Conservation (phyloP, 2,329 filamentous ascomycete species). For the Scortechinia acanthostroma region DNA sequence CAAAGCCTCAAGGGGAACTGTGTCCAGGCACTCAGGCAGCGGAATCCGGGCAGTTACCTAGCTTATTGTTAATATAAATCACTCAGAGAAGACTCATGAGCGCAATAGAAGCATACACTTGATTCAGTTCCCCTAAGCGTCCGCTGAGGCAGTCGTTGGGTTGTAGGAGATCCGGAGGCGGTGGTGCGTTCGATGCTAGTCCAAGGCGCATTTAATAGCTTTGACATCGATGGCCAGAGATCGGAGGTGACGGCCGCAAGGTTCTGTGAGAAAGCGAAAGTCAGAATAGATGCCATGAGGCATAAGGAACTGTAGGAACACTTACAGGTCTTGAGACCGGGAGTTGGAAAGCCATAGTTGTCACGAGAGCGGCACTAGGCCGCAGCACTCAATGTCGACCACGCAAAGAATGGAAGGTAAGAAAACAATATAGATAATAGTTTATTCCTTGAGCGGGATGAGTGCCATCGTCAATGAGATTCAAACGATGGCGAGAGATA, state of each 20-base stretch:
- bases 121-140: too few relatives aligned
- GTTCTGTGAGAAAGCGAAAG: conserved; percentile 21
- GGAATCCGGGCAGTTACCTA: too few relatives aligned
- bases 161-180: conserved; percentile 4
- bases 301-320: conserved; percentile 2
- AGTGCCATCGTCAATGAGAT: too few relatives aligned
- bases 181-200: conserved; percentile 16
- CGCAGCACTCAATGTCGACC: conserved; percentile 13
- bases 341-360: conserved; percentile 40
- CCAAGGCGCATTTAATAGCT: conserved; percentile 22
- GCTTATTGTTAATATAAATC: not conserved
- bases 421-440: too few relatives aligned
- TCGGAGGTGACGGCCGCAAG: conserved; percentile 29
- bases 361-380: conserved; percentile 24
- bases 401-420: too few relatives aligned
- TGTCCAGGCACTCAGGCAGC: not conserved
- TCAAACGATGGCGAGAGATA: too few relatives aligned
- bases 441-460: too few relatives aligned
- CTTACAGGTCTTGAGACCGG: conserved; percentile 36
- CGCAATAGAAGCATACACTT: not conserved
- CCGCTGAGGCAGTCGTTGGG: too few relatives aligned
- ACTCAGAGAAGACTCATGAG: not conserved
- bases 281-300: not conserved
- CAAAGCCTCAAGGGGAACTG: not conserved
- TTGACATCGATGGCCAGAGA: conserved; percentile 31